Evolutionary conservation across 768 basidiomycete genomes (phyloP), one percentile per base, ranked within the genome.

Genomic region (Artomyces pyxidatus): DNA sequence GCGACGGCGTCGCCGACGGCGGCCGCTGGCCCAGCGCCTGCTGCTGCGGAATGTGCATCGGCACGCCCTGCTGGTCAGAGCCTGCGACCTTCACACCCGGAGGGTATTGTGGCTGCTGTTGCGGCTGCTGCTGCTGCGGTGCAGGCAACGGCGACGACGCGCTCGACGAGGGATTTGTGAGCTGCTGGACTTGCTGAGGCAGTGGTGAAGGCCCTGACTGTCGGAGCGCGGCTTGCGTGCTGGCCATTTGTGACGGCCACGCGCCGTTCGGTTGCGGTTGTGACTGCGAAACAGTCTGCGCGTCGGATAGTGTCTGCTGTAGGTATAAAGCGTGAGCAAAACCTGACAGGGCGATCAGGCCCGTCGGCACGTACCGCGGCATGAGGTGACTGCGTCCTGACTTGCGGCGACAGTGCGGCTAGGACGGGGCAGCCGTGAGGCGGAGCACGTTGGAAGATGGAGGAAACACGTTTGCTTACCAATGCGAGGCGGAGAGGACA

Each of bases 401-500:
- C 37, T 25, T 45, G 49, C 16, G 49, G 49, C 38, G 49, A 51
- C 25, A 22, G 23, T 39, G 12, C 26, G 17, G 17, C 49, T 51
- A 27, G 11, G 32, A n/a, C n/a, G n/a, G n/a, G n/a, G 32, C 10
- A 10, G 10, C n/a, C 10, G n/a, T 35, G 32, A 35, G 32, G n/a
- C 10, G 10, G n/a, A 35, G 32, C 32, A 10, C 10, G 32, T 19
- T 19, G 40, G 17, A 22, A 21, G 14, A 35, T 23, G 21, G 16
- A 9, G 30, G 23, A 17, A 25, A 6, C 28, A 35, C 21, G 38
- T 17, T 7, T 37, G 38, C 49, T 37, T 29, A 51, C 53, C 48
- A 23, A 44, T 7, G 16, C 42, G 48, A 17, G 72, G 73, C 45
- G 76, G 79, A 42, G 86, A 85, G 28, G 83, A 83, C 10, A 81